phyloP scores from a whole-genome alignment of 2,329 filamentous ascomycete species.

The Colletotrichum noveboracense region DNA sequence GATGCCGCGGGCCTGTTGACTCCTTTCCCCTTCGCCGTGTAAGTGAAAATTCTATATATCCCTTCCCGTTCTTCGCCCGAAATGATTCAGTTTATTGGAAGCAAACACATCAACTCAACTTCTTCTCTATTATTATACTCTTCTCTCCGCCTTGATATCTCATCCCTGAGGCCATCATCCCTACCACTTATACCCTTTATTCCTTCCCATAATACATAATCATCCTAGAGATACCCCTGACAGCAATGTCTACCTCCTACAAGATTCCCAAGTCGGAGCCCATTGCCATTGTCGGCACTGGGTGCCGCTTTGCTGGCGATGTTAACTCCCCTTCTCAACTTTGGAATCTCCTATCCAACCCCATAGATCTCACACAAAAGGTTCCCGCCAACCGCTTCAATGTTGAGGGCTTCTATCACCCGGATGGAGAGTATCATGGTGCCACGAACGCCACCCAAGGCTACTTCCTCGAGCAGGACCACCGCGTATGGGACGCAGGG shows the following conservation, averaged over 20 bases:
- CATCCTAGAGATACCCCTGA: slow-evolving; percentile 9
- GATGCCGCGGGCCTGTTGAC: background rate
- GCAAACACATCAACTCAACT: background rate
- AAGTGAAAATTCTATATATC: slow-evolving; percentile 14
- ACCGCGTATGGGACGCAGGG: slow-evolving; percentile 38
- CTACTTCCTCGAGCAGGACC: slow-evolving; percentile 27
- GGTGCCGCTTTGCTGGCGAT: slow-evolving; percentile 43
- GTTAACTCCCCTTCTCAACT: slow-evolving; percentile 37
- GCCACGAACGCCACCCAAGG: slow-evolving; percentile 17
- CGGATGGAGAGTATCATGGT: slow-evolving; percentile 25
- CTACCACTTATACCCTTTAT: background rate
- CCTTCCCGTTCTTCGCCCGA: background rate
- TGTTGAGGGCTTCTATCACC: slow-evolving; percentile 28
- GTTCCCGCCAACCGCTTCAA: slow-evolving; percentile 28
- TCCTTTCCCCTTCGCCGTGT: background rate
- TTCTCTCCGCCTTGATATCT: background rate
- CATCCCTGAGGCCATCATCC: background rate
- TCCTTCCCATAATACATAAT: slow-evolving; percentile 9
- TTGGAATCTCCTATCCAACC: slow-evolving; percentile 40
- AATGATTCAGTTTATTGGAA: background rate
- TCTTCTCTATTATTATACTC: slow-evolving; percentile 19
- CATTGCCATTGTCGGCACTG: slow-evolving; percentile 45
- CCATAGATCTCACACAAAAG: slow-evolving; percentile 25
- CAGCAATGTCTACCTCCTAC: slow-evolving; percentile 22
- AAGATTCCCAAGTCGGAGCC: slow-evolving; percentile 30